Evolutionary conservation across 169 alveolate species (phyloP), one percentile per base, ranked within the genome.

Genomic region (Plasmodium knowlesi): DNA sequence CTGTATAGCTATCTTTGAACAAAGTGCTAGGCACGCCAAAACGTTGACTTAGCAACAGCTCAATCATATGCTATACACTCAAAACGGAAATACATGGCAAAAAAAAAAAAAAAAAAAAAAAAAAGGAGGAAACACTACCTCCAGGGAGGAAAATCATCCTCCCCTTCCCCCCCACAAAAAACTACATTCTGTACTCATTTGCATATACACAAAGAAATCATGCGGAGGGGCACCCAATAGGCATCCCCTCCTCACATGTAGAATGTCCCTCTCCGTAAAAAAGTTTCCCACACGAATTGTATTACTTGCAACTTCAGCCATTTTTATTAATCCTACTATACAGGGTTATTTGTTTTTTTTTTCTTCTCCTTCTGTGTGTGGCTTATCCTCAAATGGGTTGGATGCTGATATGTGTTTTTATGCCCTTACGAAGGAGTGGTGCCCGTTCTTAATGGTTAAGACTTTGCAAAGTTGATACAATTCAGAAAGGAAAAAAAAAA

Each of bases 241-340:
- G 54, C 5, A 0, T 3, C 6, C n/a, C 76, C 1, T 12, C 37
- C 34, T 61, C 32, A 67, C n/a, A 67, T 67, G 76, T 67, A 67
- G 76, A 67, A 61, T 61, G 50, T 79, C 57, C 34, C 37, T 84
- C 57, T 73, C 46, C 37, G n/a, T 67, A 22, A 22, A 22, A 25
- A 10, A 12, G 39, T 39, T 16, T 41, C 74, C 14, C 43, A 16
- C 54, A 70, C 61, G 34, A 37, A 16, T 32, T 39, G 71, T 50
- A 34, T 89, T 89, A 89, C 94, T 89, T 89, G 94, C 94, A 78
- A 89, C 94, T 34, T 89, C 94, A 16, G 94, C 89, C 94, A 89
- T 89, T 89, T 78, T 70, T 80, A 19, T 37, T 74, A 41, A 50
- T 46, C n/a, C 41, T 67, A 67, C 37, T 19, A n/a, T 67, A 10